A percentile compares a stretch with the other conserved stretches of the same genome.
phyloP scores from a whole-genome alignment of 345 rosid genomes.

The Populus simonii region DNA sequence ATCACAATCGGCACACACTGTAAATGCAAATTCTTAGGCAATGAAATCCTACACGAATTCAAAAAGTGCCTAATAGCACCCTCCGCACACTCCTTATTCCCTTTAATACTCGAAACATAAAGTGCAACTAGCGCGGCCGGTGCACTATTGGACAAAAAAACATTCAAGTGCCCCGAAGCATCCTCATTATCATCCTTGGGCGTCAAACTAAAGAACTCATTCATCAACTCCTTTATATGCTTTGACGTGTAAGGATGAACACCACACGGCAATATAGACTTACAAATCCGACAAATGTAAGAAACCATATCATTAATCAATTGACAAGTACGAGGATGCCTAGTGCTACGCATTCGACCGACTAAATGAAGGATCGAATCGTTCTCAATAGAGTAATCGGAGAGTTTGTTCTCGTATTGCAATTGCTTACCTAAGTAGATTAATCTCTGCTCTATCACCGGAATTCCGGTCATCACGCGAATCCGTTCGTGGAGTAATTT shows the following conservation, averaged over 20 bases:
- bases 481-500: conserved; percentile 55
- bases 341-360: conserved; percentile 76
- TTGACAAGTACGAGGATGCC: conserved; percentile 76
- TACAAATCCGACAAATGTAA: conserved; percentile 45
- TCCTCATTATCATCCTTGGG: conserved; percentile 37
- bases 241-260: conserved; percentile 22
- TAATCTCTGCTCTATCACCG: conserved; percentile 56
- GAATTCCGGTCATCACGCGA: conserved; percentile 53
- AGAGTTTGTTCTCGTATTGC: conserved; percentile 62
- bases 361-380: conserved; percentile 73
- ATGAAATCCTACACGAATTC: conserved; percentile 23
- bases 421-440: conserved; percentile 80
- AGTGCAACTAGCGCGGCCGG: conserved; percentile 75
- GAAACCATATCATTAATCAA: conserved; percentile 60
- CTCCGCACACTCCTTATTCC: conserved; percentile 54
- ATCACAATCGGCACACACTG: conserved; percentile 61
- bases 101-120: conserved; percentile 44
- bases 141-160: conserved; percentile 58
- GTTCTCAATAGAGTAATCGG: conserved; percentile 58
- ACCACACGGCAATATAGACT: conserved; percentile 30
- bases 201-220: conserved; percentile 41
- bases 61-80: conserved; percentile 56
- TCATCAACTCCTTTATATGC: conserved; percentile 39
- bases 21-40: conserved; percentile 45
- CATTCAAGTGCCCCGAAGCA: conserved; percentile 45